phyloP scores from a whole-genome alignment of 352 stramenopile species.

The Pythium scleroteichum region DNA sequence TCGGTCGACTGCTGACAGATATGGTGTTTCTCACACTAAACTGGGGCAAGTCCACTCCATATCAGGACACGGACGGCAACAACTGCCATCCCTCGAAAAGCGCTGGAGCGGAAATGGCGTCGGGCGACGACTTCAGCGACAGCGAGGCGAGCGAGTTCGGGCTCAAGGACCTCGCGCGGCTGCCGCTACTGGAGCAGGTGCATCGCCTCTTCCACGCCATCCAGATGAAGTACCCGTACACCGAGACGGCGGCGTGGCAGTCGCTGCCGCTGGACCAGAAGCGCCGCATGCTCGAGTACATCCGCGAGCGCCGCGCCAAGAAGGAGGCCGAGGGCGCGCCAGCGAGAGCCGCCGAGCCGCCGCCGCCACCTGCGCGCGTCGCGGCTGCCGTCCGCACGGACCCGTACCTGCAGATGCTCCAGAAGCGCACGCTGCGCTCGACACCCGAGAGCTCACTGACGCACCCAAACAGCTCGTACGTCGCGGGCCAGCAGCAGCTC shows the following conservation, averaged over 20 bases:
- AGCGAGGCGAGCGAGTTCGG: constrained; percentile 65
- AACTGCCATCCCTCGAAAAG: constrained; percentile 1
- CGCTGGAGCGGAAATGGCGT: constrained; percentile 15
- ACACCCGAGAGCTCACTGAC: constrained; percentile 1
- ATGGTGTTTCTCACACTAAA: constrained; percentile 7
- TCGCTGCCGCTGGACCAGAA: constrained; percentile 75
- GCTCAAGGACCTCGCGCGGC: constrained; percentile 54
- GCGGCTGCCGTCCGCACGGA: constrained; percentile 45
- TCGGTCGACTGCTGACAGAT: constrained; percentile 4
- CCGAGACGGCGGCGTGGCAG: constrained; percentile 81
- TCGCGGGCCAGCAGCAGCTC: constrained; percentile 38
- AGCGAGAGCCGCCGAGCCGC: not conserved
- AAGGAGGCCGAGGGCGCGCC: constrained; percentile 15
- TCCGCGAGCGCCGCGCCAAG: constrained; percentile 53
- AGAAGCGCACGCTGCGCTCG: constrained; percentile 58
- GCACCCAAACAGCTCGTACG: constrained; percentile 69
- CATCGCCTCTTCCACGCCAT: constrained; percentile 86
- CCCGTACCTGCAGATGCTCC: constrained; percentile 80
- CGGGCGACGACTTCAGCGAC: constrained; percentile 17
- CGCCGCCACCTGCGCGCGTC: not conserved
- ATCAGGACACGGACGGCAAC: not conserved
- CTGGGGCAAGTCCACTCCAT: not conserved
- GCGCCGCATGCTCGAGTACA: constrained; percentile 80
- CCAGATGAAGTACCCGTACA: constrained; percentile 80
- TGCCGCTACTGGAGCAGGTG: constrained; percentile 83